Base-by-base conservation (phyloP, 2,329 filamentous ascomycete species). In the Pleomassaria siparia region DNA sequence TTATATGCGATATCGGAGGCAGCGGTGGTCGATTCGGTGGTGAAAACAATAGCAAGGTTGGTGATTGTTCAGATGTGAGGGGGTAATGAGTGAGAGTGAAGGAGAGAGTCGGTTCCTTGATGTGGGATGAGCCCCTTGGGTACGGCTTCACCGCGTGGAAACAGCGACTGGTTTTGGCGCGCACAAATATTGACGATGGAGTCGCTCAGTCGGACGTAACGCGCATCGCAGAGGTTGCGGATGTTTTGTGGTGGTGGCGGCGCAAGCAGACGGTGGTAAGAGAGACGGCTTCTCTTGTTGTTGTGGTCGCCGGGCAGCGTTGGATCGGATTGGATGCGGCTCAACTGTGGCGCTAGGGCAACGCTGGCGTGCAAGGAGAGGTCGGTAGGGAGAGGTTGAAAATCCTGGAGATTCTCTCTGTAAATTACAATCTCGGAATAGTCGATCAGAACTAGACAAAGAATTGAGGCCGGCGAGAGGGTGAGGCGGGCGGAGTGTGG, bases 201-300 rank as follows among this genome's bases (percentile, higher is more conserved):
- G 39, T 50, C 45, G 50, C 47, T 51, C 26, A 55, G 12, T 30
- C 30, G 15, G 26, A 28, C 24, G 20, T 41, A 15, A n/a, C 30
- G 50, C 39, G 44, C 52, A 53, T 53, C 33, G 50, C 54, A 49
- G 30, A 47, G 35, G 24, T 16, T 9, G n/a, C 24, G 40, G 24
- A 20, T 24, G 29, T 41, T 41, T 36, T 21, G 37, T 29, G 37
- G 32, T 41, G 35, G 39, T 35, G 49, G 44, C 22, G 46, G 45
- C 25, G 25, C n/a, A n/a, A n/a, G n/a, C n/a, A n/a, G n/a, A n/a
- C n/a, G n/a, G n/a, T n/a, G n/a, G n/a, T n/a, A n/a, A n/a, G n/a
- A n/a, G n/a, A n/a, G n/a, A n/a, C n/a, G n/a, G n/a, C n/a, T n/a
- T n/a, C n/a, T n/a, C n/a, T n/a, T n/a, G n/a, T n/a, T n/a, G n/a